Conservation (phyloP, 495 filamentous ascomycete genomes). For the Lasiosphaeria ovina region DNA sequence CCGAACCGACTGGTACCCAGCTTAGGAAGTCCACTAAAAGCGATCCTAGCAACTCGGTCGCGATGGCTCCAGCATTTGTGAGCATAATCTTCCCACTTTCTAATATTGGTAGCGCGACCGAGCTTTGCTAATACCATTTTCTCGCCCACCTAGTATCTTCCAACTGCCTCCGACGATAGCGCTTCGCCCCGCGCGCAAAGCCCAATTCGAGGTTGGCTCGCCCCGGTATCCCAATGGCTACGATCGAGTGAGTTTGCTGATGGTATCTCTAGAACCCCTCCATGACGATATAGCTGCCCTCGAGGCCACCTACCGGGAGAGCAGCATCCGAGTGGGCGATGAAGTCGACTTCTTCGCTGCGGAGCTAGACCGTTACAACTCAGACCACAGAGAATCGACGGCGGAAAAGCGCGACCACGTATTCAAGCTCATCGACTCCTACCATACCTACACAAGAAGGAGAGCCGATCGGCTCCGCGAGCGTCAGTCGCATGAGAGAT, state of each 20-base stretch:
- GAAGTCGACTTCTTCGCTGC: constrained; percentile 48
- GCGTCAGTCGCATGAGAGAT: constrained; percentile 38
- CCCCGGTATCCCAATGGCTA: neutral
- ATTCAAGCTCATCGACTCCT: constrained; percentile 44
- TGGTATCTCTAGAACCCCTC: constrained; percentile 6
- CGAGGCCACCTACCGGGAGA: constrained; percentile 28
- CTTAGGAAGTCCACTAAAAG: neutral
- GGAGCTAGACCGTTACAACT: constrained; percentile 42
- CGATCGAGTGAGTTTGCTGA: constrained; percentile 7
- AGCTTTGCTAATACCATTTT: constrained; percentile 13
- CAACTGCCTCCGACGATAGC: constrained; percentile 19
- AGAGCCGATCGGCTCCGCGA: constrained; percentile 38
- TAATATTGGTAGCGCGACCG: neutral
- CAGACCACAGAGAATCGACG: constrained; percentile 24
- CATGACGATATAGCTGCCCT: constrained; percentile 28
- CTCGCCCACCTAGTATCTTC: constrained; percentile 16
- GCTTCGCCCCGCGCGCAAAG: constrained; percentile 19
- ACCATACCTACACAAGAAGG: constrained; percentile 40
- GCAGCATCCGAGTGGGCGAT: constrained; percentile 32
- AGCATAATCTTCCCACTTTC: constrained; percentile 12
- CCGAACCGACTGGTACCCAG: neutral
- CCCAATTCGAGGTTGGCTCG: constrained; percentile 21
- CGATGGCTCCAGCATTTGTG: constrained; percentile 33
- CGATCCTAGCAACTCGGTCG: neutral
- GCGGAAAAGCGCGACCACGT: constrained; percentile 43